A percentile compares a stretch with the other conserved stretches of the same genome.
Conservation (phyloP, 805 yeast genomes). For the Yarrowia sp. region DNA sequence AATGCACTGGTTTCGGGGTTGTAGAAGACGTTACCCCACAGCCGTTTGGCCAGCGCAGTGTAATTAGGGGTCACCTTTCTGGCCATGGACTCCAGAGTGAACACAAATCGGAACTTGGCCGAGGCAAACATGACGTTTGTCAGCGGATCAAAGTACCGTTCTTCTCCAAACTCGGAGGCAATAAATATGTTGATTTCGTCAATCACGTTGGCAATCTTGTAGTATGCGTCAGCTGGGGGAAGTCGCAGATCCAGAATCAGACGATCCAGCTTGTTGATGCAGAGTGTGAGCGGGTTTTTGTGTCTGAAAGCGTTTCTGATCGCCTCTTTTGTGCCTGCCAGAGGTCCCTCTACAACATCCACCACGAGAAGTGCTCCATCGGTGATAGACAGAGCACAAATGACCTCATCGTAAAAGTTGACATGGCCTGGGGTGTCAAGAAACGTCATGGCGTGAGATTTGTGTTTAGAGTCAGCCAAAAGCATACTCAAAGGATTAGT, state of each 20-base stretch:
- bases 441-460: conserved; percentile 66
- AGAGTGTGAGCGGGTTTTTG: conserved; percentile 62
- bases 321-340: conserved; percentile 58
- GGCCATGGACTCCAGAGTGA: conserved; percentile 72
- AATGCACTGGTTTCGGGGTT: conserved; percentile 57
- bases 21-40: conserved; percentile 82
- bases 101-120: conserved; percentile 64
- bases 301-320: conserved; percentile 61
- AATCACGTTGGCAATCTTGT: conserved; percentile 66
- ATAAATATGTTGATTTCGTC: conserved; percentile 69
- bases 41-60: conserved; percentile 57
- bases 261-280: conserved; percentile 84
- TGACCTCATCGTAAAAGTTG: conserved; percentile 78
- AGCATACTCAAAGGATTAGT: conserved; percentile 67
- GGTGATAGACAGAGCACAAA: conserved; percentile 60
- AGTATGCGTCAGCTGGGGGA: conserved; percentile 75
- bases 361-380: conserved; percentile 75
- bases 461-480: conserved; percentile 59
- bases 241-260: conserved; percentile 78
- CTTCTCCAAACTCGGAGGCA: conserved; percentile 12
- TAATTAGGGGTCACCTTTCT: conserved; percentile 48
- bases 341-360: conserved; percentile 87
- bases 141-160: conserved; percentile 58
- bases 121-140: conserved; percentile 80
- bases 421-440: conserved; percentile 94